Base-by-base conservation (phyloP, 2,329 filamentous ascomycete genomes). In the Pseudonectria foliicola region DNA sequence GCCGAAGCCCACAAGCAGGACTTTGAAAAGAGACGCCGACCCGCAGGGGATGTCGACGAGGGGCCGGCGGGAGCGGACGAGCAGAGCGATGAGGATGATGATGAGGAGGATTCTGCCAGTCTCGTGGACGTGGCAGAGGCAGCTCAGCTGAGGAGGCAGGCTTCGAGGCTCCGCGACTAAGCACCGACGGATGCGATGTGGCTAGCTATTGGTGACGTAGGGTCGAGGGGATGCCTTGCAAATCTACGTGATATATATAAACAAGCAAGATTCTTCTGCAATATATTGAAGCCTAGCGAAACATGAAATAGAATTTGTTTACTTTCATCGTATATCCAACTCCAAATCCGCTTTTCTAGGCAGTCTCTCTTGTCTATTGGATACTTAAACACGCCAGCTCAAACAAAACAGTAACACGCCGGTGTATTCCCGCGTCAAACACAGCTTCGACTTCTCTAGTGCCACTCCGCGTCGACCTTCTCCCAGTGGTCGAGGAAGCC, bases 401-500 rank as follows among this genome's bases (percentile, higher is more conserved):
- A n/a, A n/a, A n/a, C n/a, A n/a, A n/a, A n/a, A n/a, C n/a, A n/a
- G n/a, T n/a, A n/a, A n/a, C n/a, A n/a, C n/a, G n/a, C n/a, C n/a
- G n/a, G n/a, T n/a, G n/a, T n/a, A n/a, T n/a, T n/a, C n/a, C 18
- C 18, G 18, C 18, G 5, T 21, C 18, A 21, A 8, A 21, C 18
- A 21, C n/a, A n/a, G n/a, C 18, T 21, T 31, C 29, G 13, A 13
- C 25, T 31, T 7, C 8, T 25, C 30, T 40, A 45, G 29, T 66
- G 67, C 71, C 92, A 95, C 64, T 94, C 85, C 30, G 63, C 71
- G 61, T 95, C 89, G 27, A 95, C 81, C 52, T 74, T 71, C 68
- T 95, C 87, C 68, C 82, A 96, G 43, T 81, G 68, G 51, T 94
- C 86, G 48, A 94, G 74, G 60, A 95, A 95, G 2, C 82, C 88